Evolutionary conservation across 2,329 filamentous ascomycete genomes (phyloP), one percentile per base, ranked within the genome.

Genomic region (Stylonectria norvegica): DNA sequence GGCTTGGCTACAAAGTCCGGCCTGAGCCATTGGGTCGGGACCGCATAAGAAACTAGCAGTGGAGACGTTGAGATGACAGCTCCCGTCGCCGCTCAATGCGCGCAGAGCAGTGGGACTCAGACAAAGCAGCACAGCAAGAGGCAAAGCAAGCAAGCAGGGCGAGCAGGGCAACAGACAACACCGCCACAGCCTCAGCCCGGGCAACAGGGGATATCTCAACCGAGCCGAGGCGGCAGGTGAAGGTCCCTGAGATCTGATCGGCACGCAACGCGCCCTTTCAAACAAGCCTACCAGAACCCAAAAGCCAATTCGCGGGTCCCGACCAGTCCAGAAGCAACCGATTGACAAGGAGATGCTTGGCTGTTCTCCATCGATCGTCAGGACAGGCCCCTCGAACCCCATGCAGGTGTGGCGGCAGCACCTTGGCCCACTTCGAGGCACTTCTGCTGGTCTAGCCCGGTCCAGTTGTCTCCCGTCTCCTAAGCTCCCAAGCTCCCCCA

Each of bases 171-270:
- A n/a, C n/a, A n/a, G n/a, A n/a, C n/a, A n/a, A n/a, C n/a, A n/a
- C n/a, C n/a, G n/a, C n/a, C n/a, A n/a, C n/a, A n/a, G n/a, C n/a
- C n/a, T n/a, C n/a, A n/a, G n/a, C n/a, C 42, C 40, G 25, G 38
- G 23, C 42, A 36, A 47, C 47, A 53, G 50, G 54, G 47, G 43
- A 48, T 34, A n/a, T n/a, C n/a, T n/a, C n/a, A n/a, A n/a, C n/a
- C n/a, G n/a, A 54, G 43, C 46, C 46, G 46, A 52, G 47, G 49
- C 38, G 48, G 50, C 46, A 38, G 48, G 51, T 52, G 48, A 52
- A 53, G 48, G 54, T 53, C 54, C 52, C 52, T 55, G 50, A 57
- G 54, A 57, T 57, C 54, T 43, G 54, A 57, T 57, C 54, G 54
- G 57, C 49, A 56, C 42, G 41, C 44, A 45, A 56, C 43, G 51